phyloP scores from a whole-genome alignment of 2,329 filamentous ascomycete species.

The Ophiocordyceps robertsii region DNA sequence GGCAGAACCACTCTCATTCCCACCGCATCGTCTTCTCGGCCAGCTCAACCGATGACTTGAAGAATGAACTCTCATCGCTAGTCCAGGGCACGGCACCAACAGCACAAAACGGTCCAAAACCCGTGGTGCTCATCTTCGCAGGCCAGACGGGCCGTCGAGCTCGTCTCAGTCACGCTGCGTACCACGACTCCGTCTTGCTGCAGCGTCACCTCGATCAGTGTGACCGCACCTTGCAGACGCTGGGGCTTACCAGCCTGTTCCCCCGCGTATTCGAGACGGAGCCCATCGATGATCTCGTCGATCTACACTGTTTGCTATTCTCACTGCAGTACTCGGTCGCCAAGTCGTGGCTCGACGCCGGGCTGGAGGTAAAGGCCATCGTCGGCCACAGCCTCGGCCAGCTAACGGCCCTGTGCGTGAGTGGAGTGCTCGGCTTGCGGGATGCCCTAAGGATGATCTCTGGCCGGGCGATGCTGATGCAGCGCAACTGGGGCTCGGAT shows the following conservation, averaged over 20 bases:
- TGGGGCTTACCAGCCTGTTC: conserved; percentile 17
- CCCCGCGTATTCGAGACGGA: conserved; percentile 13
- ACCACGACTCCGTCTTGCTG: not conserved
- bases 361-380: conserved; percentile 2
- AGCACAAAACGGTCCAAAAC: not conserved
- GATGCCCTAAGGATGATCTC: conserved; percentile 18
- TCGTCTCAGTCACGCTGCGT: not conserved
- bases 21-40: not conserved
- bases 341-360: conserved; percentile 5
- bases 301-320: conserved; percentile 19
- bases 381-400: conserved; percentile 26
- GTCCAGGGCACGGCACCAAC: too few species aligned
- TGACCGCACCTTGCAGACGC: conserved; percentile 9
- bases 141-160: conserved; percentile 1
- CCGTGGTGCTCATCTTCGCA: conserved; percentile 1
- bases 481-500: conserved; percentile 18
- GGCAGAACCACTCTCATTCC: not conserved
- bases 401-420: conserved; percentile 20
- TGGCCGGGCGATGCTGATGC: conserved; percentile 17
- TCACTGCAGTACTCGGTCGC: conserved; percentile 6
- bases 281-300: conserved; percentile 13
- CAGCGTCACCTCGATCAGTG: conserved; percentile 20
- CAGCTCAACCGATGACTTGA: not conserved
- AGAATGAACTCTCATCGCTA: not conserved
- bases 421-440: conserved; percentile 14